Percentiles rank a stretch among this genome's conserved stretches.
phyloP scores from a whole-genome alignment of 2,329 filamentous ascomycete genomes.

The Amylocarpus encephaloides region DNA sequence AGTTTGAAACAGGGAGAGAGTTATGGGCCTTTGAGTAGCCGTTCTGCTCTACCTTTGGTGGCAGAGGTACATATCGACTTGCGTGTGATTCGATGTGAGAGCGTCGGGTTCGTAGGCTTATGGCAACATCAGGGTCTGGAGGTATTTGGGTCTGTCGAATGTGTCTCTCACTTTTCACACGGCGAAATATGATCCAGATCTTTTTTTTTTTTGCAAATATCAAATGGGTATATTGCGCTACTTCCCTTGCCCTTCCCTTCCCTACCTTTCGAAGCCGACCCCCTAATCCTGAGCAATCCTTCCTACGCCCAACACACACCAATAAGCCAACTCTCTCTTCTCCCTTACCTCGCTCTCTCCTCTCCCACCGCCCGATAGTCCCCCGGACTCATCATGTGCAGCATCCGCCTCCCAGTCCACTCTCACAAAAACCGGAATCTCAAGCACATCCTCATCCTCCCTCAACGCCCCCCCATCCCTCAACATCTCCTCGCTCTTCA shows the following conservation, averaged over 20 bases:
- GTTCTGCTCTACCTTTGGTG: too few species aligned
- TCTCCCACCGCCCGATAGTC: slow-evolving; percentile 29
- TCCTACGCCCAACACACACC: slow-evolving; percentile 87
- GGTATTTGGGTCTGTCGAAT: too few species aligned
- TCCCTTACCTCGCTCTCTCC: slow-evolving; percentile 60
- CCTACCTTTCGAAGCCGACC: background rate
- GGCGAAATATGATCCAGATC: background rate
- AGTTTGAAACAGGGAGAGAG: too few species aligned
- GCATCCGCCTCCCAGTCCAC: slow-evolving; percentile 80
- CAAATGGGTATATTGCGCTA: slow-evolving; percentile 28
- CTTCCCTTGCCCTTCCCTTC: background rate
- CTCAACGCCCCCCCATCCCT: slow-evolving; percentile 42
- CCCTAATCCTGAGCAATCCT: slow-evolving; percentile 55
- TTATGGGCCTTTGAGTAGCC: too few species aligned
- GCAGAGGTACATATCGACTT: too few species aligned
- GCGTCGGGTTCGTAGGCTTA: too few species aligned
- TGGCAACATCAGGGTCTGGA: too few species aligned
- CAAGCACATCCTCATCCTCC: slow-evolving; percentile 59
- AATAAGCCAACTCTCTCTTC: slow-evolving; percentile 87
- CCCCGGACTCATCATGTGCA: slow-evolving; percentile 48
- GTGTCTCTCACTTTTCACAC: background rate
- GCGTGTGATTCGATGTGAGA: too few species aligned
- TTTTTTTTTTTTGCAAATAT: slow-evolving; percentile 11
- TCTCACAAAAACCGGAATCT: slow-evolving; percentile 91
- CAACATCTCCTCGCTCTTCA: slow-evolving; percentile 31